Base-by-base conservation (phyloP, 371 early-diverging fungal genomes). In the Mucor irregularis region DNA sequence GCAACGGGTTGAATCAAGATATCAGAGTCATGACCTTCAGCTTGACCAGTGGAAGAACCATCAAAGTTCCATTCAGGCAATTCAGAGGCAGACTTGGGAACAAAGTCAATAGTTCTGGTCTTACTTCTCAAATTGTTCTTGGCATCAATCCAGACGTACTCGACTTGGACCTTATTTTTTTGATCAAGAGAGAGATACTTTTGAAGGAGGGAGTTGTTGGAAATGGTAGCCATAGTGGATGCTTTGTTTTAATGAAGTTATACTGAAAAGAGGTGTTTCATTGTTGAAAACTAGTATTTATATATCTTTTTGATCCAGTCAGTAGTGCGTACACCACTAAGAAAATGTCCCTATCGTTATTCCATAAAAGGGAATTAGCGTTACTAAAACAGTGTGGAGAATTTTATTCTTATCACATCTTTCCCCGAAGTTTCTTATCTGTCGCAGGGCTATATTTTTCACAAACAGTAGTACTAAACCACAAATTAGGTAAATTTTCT, bases 81-180 rank as follows among this genome's bases (percentile, higher is more conserved):
- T 28, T 85, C 78, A 35, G 62, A 49, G 45, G 69, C 61, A 31
- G 63, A 53, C 14, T 54, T 59, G 30, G 82, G 82, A 34, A 66
- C 61, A 43, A 48, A 55, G 55, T 69, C 64, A 29, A 85, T 62
- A 33, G 83, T 83, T 21, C 61, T 64, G 2, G 80, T 80, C 64
- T 80, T 82, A 51, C 69, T 66, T 62, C 81, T 74, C 16, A 81
- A 44, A 14, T 73, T 53, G 49, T 67, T 64, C 22, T 58, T 55
- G 31, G 80, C 84, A 74, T 80, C 83, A 56, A 84, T 81, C 84
- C 84, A 84, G 37, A 84, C 71, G 53, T 84, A 84, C 49, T 82
- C 81, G 14, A 83, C 80, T 60, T 77, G 78, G 45, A 84, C 68
- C 39, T 74, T 66, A 48, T 80, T 78, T 21, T 68, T 61, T 73